Base-by-base conservation (phyloP, 1,284 basidiomycete genomes). In the Irpex sp. region DNA sequence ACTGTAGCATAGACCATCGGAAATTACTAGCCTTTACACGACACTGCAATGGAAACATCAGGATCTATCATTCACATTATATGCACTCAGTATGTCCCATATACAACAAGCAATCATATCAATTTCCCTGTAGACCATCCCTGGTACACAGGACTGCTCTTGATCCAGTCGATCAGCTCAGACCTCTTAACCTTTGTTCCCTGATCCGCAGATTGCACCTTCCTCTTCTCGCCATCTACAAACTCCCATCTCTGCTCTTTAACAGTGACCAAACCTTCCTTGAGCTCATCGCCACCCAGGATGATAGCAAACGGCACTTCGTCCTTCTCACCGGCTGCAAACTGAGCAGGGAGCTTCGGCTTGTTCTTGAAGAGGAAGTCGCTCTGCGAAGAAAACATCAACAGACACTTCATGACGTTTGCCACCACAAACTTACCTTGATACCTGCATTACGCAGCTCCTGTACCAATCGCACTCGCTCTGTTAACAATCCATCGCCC, bases 291-390 rank as follows among this genome's bases (percentile, higher is more conserved):
- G 1, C 86, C 88, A 5, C 95, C 97, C 26, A 99, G 79, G 67
- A 98, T 93, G 63, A 98, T 85, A 1, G 93, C 95, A 74, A 93
- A 97, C 2, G 94, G 95, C 43, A 94, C 92, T 68, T 92, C 89
- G 70, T 98, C 96, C 72, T 82, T 88, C 77, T 97, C 97, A n/a
- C 94, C 93, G 2, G 90, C 88, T 17, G 90, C 90, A 73, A 97
- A 98, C 74, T 99, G 97, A 7, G 86, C 81, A 1, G 81, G 79
- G 43, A 95, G 79, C 75, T 98, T 98, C 1, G 95, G 95, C 74
- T 96, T 97, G 65, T 81, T 85, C 77, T 98, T 98, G 70, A 95
- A 93, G 72, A 95, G 80, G 81, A 94, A 99, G 74, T 98, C 97
- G 65, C 93, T 87, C 93, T 95, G 68, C 1, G 58, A 47, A 26